Conservation (phyloP, 306 rosid genomes). For the Neltuma alba region DNA sequence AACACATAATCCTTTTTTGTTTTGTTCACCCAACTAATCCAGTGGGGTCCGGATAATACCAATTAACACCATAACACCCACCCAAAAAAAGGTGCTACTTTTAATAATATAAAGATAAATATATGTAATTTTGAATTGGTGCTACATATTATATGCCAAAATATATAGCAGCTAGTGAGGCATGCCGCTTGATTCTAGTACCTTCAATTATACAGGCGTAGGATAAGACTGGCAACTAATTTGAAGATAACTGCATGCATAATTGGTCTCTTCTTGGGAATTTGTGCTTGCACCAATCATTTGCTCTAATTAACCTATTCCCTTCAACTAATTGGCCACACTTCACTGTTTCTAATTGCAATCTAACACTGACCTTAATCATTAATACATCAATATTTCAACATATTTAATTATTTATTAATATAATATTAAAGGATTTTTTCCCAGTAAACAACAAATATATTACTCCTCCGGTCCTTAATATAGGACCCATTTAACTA, state of each 20-base stretch:
- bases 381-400: no score
- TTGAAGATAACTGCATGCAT: conserved; percentile 11
- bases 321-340: neutral
- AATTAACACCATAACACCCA: neutral
- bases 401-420: no score
- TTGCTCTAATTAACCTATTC: neutral
- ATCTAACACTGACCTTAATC: neutral
- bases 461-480: no score
- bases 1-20: neutral
- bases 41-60: no score
- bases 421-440: no score
- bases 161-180: neutral
- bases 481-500: no score
- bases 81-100: no score
- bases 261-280: conserved; percentile 22
- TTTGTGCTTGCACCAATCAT: neutral
- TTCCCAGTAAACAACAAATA: no score
- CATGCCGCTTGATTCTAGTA: neutral
- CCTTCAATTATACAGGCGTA: neutral
- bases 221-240: conserved; percentile 1
- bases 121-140: neutral
- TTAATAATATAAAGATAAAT: no score
- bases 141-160: neutral
- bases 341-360: neutral
- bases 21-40: no score